A percentile compares a stretch with the other conserved stretches of the same genome.
phyloP scores from a whole-genome alignment of 1,284 basidiomycete species.

The Fomitiporia mediterranea region DNA sequence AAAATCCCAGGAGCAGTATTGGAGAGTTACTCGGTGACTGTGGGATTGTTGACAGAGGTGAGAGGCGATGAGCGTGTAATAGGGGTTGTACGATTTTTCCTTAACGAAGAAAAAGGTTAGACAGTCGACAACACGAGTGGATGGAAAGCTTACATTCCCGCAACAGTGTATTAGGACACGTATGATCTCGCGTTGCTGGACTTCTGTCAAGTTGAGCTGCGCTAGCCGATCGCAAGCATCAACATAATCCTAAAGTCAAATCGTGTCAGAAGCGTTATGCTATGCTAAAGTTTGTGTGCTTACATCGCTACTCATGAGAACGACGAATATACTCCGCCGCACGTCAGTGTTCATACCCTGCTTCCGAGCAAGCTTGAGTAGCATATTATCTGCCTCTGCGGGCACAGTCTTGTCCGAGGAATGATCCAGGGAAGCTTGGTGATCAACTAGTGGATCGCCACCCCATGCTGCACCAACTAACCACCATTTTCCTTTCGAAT shows the following conservation, averaged over 20 bases:
- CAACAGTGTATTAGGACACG: slow-evolving; percentile 92
- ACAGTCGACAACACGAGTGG: too few species aligned
- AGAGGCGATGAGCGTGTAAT: slow-evolving; percentile 85
- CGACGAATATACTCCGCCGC: slow-evolving; percentile 85
- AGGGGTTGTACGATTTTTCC: slow-evolving; percentile 94
- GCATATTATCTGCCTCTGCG: slow-evolving; percentile 40
- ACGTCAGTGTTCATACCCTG: slow-evolving; percentile 99
- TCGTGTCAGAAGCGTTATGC: slow-evolving; percentile 10
- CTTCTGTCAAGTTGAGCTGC: slow-evolving; percentile 79
- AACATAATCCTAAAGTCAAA: slow-evolving; percentile 70
- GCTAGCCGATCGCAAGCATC: slow-evolving; percentile 88
- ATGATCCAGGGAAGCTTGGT: slow-evolving; percentile 37
- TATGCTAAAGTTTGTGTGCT: slow-evolving; percentile 26
- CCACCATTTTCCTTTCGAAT: slow-evolving; percentile 97
- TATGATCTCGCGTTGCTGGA: slow-evolving; percentile 92
- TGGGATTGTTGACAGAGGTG: slow-evolving; percentile 71
- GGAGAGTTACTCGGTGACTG: slow-evolving; percentile 87
- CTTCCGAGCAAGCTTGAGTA: slow-evolving; percentile 79
- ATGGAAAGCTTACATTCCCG: slow-evolving; percentile 64
- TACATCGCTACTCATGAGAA: slow-evolving; percentile 92
- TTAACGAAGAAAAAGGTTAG: slow-evolving; percentile 28
- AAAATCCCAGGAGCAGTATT: slow-evolving; percentile 98
- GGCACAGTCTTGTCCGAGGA: slow-evolving; percentile 17
- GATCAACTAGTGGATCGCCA: slow-evolving; percentile 83
- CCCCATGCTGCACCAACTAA: slow-evolving; percentile 95